These are phyloP conservation scores for Lasiodiplodia sp. DNA, from an alignment of 2,329 filamentous ascomycete species.

Conservation along the genomic window DNA sequence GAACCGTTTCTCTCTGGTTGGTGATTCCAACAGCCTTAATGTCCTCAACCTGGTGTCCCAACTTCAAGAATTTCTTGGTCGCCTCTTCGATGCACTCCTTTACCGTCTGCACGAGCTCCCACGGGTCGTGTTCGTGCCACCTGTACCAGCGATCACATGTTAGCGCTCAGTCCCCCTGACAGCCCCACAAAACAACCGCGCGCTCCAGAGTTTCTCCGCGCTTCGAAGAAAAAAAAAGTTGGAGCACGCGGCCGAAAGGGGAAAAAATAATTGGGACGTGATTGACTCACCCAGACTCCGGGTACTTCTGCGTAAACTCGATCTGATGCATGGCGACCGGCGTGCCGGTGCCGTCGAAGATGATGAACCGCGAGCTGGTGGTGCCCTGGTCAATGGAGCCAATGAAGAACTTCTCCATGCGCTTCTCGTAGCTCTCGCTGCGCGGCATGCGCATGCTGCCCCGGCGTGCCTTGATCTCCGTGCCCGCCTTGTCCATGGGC, in stretches of 20 bases:
- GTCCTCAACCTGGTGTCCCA: slow-evolving; percentile 70
- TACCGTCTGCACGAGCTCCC: slow-evolving; percentile 77
- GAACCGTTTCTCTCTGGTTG: slow-evolving; percentile 87
- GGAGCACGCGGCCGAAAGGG: neutral
- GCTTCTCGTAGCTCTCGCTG: slow-evolving; percentile 29
- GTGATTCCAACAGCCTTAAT: slow-evolving; percentile 86
- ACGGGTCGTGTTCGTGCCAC: slow-evolving; percentile 89
- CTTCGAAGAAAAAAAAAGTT: slow-evolving; percentile 25
- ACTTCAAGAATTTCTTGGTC: slow-evolving; percentile 72
- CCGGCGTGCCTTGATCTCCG: slow-evolving; percentile 27
- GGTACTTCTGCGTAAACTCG: slow-evolving; percentile 85
- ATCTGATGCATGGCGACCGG: slow-evolving; percentile 85
- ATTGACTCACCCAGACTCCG: slow-evolving; percentile 76
- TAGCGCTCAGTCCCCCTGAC: slow-evolving; percentile 26
- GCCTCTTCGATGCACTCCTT: slow-evolving; percentile 81
- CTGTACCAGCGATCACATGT: slow-evolving; percentile 52
- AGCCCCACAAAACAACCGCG: slow-evolving; percentile 19
- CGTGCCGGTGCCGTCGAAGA: slow-evolving; percentile 81
- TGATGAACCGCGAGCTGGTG: slow-evolving; percentile 86
- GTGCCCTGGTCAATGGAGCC: slow-evolving; percentile 92
- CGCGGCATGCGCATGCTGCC: slow-evolving; percentile 28
- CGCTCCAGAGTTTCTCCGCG: slow-evolving; percentile 15
- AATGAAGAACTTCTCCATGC: slow-evolving; percentile 68
- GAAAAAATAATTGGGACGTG: neutral
- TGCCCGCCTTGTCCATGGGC: slow-evolving; percentile 24